A percentile compares a stretch with the other conserved stretches of the same genome.
Evolutionary conservation across 306 rosid species (phyloP).

Genomic region (Hylodesmum podocarpum): DNA sequence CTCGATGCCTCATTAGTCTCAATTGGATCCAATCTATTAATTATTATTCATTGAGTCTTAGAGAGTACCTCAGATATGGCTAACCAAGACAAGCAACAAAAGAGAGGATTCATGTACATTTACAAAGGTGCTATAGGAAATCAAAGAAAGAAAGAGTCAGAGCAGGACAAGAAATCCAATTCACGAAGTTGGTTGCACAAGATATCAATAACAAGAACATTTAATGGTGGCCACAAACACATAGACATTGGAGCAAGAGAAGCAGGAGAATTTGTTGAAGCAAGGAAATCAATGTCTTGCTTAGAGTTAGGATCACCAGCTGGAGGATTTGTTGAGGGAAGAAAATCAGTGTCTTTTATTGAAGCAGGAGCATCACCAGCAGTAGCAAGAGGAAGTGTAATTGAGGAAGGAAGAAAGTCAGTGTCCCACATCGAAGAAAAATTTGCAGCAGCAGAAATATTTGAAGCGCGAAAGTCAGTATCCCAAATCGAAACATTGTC

Average conservation of each 20-base stretch:
- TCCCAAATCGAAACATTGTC: slow-evolving; percentile 75
- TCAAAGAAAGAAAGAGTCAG: slow-evolving; percentile 37
- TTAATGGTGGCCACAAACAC: slow-evolving; percentile 19
- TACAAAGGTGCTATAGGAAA: slow-evolving; percentile 58
- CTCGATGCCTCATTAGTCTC: slow-evolving; percentile 24
- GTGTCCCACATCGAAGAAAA: slow-evolving; percentile 35
- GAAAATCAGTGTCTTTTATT: slow-evolving; percentile 39
- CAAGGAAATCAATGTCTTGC: slow-evolving; percentile 45
- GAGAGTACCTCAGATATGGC: slow-evolving; percentile 43
- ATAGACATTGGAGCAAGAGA: neutral
- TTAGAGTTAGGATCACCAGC: slow-evolving; percentile 34
- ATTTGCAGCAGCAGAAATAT: slow-evolving; percentile 16
- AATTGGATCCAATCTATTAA: slow-evolving; percentile 27
- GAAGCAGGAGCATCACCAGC: slow-evolving; percentile 29
- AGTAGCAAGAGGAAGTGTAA: slow-evolving; percentile 17
- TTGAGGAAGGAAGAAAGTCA: slow-evolving; percentile 44
- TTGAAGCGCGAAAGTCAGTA: slow-evolving; percentile 74
- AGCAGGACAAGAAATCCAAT: slow-evolving; percentile 41
- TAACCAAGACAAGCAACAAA: slow-evolving; percentile 57
- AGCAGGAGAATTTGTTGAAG: slow-evolving; percentile 39
- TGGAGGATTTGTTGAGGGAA: slow-evolving; percentile 42
- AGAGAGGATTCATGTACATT: slow-evolving; percentile 56
- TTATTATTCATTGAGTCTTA: neutral
- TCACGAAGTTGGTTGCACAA: slow-evolving; percentile 57
- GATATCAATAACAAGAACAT: slow-evolving; percentile 40